Base-by-base conservation (phyloP, 2,329 filamentous ascomycete genomes). In the Aspergillus chevalieri region DNA sequence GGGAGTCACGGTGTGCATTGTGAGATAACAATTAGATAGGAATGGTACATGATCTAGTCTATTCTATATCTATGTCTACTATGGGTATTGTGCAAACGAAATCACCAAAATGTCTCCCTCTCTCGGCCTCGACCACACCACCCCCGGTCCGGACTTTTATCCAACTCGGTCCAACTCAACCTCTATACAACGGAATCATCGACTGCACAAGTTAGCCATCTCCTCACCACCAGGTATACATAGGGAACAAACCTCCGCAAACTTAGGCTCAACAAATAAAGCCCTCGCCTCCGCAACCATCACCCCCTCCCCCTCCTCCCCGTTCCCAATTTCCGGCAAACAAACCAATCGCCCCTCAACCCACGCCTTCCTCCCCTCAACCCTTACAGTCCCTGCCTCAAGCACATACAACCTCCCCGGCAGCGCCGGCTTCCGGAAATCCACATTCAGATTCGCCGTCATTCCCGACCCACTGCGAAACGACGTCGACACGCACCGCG, bases 241-340 rank as follows among this genome's bases (percentile, higher is more conserved):
- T 12, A 43, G 12, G 36, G 5, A 42, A 64, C 65, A 56, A 53
- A 67, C 64, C 50, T 64, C 58, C 2, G 64, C 65, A 58, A 68
- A 68, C 55, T 63, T 68, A 2, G 67, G 67, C 55, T 70, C 65
- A 33, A 70, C 52, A 55, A 70, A 70, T 58, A 70, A 61, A 36
- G 66, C 66, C 52, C 57, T 66, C n/a, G 58, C 65, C 55, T 69
- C 65, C 10, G 65, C 61, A 47, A 68, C 64, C 57, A 66, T 57
- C 22, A 63, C 57, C 2, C 53, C 49, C 38, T 65, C 63, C 42
- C 50, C 48, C 15, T 59, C 55, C 43, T 56, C 57, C 6, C 38
- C 50, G 4, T 56, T 57, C 6, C 34, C 50, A 22, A 55, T 47
- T 28, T 53, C 34, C 5, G 50, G 52, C 34, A 52, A 41, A 30